Evolutionary conservation across 441 rosid genomes (phyloP), one percentile per base, ranked within the genome.

Genomic region (Manihot esculenta): DNA sequence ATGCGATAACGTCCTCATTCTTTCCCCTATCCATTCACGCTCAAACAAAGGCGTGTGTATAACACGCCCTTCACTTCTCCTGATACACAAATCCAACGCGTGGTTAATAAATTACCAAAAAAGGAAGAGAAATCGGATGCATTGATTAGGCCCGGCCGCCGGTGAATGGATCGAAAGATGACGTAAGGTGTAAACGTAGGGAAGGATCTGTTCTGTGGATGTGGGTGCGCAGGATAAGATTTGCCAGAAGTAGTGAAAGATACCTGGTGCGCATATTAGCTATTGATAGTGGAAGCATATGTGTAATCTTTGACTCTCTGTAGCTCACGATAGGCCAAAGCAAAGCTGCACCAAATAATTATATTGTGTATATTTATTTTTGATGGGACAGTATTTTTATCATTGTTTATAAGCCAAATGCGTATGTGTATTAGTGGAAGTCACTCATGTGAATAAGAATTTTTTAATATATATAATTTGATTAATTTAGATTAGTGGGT

Each of bases 261-360:
- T 70, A 84, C 80, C 83, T 80, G 83, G 86, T 80, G 82, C 86
- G 89, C 92, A 83, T 73, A 74, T 72, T 79, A 78, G 80, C 70
- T 18, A 35, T 85, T 15, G n/a, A 35, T 85, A 77, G 87, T 89
- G 95, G 89, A 80, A 82, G 66, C 42, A 5, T 54, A 51, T 64
- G 73, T 68, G 62, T 41, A n/a, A 54, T n/a, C 66, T 79, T 82
- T 80, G 79, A 83, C 82, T 77, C 60, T 5, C 74, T 82, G 80
- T 78, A 63, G 78, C 62, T 73, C 54, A 64, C 63, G 84, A 76
- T 80, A 75, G 79, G 70, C 76, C 26, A 59, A 14, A 58, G 70
- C 35, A 30, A 30, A 30, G 35, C 35, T 1, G 4, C 35, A 30
- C 35, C 35, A 30, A 30, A 30, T 30, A 30, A 30, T 30, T 30